Evolutionary conservation across 1,284 basidiomycete species (phyloP).

Genomic region (Trametes hirsuta): DNA sequence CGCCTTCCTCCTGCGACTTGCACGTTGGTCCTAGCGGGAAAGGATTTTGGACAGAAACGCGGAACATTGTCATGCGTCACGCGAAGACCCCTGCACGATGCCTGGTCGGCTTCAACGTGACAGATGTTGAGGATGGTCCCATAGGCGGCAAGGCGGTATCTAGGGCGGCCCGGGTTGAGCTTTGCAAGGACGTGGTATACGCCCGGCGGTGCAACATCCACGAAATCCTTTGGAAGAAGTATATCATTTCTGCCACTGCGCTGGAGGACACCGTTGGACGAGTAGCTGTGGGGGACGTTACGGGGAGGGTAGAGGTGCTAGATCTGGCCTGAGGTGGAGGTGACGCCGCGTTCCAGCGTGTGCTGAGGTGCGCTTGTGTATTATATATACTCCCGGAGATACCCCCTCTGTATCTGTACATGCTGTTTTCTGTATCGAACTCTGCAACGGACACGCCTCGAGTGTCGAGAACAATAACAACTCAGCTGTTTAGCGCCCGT

Average conservation of each 20-base stretch:
- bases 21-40: conserved; percentile 37
- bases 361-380: background rate
- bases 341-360: background rate
- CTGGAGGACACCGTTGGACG: conserved; percentile 42
- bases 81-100: conserved; percentile 37
- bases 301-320: conserved; percentile 39
- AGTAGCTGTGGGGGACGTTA: conserved; percentile 39
- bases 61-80: conserved; percentile 34
- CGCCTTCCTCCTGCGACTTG: conserved; percentile 38
- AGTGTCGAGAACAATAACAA: conserved; percentile 3
- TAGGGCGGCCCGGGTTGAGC: conserved; percentile 18
- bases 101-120: conserved; percentile 39
- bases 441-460: background rate
- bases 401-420: background rate
- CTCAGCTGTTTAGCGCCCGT: background rate
- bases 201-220: conserved; percentile 38
- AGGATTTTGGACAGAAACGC: conserved; percentile 42
- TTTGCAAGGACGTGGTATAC: conserved; percentile 35
- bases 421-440: background rate
- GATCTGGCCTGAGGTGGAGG: conserved; percentile 35
- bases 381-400: background rate
- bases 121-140: conserved; percentile 1
- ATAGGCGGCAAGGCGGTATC: conserved; percentile 17
- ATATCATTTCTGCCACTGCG: conserved; percentile 34
- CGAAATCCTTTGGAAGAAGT: conserved; percentile 39